These are phyloP conservation scores for Lactifluus echinatus DNA, from an alignment of 768 basidiomycete genomes.

Conservation along the genomic window DNA sequence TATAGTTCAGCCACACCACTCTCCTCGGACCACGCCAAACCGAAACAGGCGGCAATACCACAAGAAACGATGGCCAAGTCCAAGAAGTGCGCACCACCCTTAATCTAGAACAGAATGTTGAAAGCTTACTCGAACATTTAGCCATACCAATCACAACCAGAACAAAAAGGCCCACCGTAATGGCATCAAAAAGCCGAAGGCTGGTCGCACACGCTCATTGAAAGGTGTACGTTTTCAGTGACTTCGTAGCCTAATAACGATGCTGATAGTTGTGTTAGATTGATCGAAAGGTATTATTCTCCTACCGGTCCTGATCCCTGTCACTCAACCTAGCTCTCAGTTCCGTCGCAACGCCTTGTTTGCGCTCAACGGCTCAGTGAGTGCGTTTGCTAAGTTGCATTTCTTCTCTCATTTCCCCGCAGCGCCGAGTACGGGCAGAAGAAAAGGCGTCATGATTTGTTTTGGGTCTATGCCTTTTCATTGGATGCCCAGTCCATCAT, in stretches of 20 bases:
- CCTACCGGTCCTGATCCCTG: not conserved
- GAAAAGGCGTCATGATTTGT: slow-evolving; percentile 40
- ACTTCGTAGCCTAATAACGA: slow-evolving; percentile 31
- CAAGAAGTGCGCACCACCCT: slow-evolving; percentile 64
- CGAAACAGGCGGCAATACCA: slow-evolving; percentile 9
- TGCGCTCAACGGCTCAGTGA: slow-evolving; percentile 67
- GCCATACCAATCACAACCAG: slow-evolving; percentile 95
- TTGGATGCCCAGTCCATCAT: not conserved
- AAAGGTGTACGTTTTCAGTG: slow-evolving; percentile 74
- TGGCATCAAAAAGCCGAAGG: slow-evolving; percentile 81
- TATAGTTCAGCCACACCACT: slow-evolving; percentile 26
- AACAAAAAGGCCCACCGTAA: slow-evolving; percentile 95
- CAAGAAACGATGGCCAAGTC: slow-evolving; percentile 82
- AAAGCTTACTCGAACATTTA: slow-evolving; percentile 26
- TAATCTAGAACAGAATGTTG: slow-evolving; percentile 8
- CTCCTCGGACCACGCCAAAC: not conserved
- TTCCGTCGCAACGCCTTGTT: slow-evolving; percentile 78
- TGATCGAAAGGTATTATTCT: slow-evolving; percentile 57
- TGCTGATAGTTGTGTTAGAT: slow-evolving; percentile 38
- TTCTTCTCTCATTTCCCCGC: slow-evolving; percentile 8
- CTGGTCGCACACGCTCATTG: slow-evolving; percentile 63
- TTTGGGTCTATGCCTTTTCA: not conserved
- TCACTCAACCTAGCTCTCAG: slow-evolving; percentile 32
- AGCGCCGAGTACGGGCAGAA: slow-evolving; percentile 63
- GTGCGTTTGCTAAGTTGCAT: slow-evolving; percentile 23